Evolutionary conservation across 2,329 filamentous ascomycete genomes (phyloP), one percentile per base, ranked within the genome.

Genomic region (Colletotrichum sojae): DNA sequence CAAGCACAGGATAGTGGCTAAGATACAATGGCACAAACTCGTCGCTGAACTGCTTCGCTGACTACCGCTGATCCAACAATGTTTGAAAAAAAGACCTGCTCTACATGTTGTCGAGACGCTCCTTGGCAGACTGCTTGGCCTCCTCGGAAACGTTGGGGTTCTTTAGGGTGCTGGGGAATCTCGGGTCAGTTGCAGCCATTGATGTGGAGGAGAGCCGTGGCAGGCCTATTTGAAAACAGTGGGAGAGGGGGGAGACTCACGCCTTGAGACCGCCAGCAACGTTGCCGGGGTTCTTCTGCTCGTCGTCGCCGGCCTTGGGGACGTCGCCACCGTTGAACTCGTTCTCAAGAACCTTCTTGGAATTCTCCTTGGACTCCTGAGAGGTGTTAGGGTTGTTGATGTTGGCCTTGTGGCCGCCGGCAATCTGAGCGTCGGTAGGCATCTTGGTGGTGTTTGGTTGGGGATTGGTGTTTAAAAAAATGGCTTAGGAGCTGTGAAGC

Each of bases 401-500:
- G 75, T 83, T 86, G 67, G 86, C 87, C 83, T 90, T 89, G 83
- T 89, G 87, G 77, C 87, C 87, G 68, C 84, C 85, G 72, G 85
- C 83, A 71, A 88, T 74, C 71, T 88, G 84, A 78, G 83, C 81
- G 72, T 85, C 81, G 71, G 81, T 80, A 78, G 83, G 77, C 83
- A 86, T 87, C 48, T 72, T 83, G 77, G 70, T 70, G 66, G 25
- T 61, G 49, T n/a, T n/a, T n/a, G n/a, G n/a, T n/a, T n/a, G n/a
- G n/a, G n/a, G n/a, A n/a, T n/a, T n/a, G n/a, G n/a, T n/a, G n/a
- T n/a, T n/a, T n/a, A n/a, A n/a, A n/a, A n/a, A n/a, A n/a, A n/a
- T n/a, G n/a, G n/a, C 9, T 39, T 45, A 27, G 22, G 10, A 18
- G 45, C 20, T 67, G 36, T 13, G 20, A 27, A 39, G 46, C 6